Conservation (phyloP, 2,329 filamentous ascomycete species). For the Chaetothyriales sp. region DNA sequence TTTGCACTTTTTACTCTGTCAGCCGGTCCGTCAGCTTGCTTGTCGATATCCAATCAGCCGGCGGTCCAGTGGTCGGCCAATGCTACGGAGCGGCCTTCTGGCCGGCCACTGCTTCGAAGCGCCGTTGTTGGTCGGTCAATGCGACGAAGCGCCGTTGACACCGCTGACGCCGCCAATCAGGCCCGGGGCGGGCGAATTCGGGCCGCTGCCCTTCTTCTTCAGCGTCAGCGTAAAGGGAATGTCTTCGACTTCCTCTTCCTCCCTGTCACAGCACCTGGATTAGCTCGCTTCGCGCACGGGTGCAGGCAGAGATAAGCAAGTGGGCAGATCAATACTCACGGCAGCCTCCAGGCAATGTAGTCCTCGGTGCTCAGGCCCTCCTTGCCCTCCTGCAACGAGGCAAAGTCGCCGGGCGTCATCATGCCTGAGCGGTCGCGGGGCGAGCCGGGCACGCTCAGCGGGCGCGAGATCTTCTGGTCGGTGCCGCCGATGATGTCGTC, state of each 20-base stretch:
- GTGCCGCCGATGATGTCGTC: conserved; percentile 84
- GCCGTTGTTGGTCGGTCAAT: conserved; percentile 9
- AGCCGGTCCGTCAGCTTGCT: not conserved
- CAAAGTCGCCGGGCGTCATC: conserved; percentile 99
- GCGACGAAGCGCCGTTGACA: conserved; percentile 7
- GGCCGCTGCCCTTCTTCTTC: conserved; percentile 27
- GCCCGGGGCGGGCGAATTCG: conserved; percentile 18
- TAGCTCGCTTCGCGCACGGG: not conserved
- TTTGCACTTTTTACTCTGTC: not conserved
- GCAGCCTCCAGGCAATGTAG: conserved; percentile 94
- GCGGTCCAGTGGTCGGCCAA: not conserved
- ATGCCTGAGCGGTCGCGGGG: conserved; percentile 82
- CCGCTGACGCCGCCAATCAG: conserved; percentile 10
- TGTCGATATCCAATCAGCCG: too few species aligned
- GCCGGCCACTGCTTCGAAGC: too few species aligned
- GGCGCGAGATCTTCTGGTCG: conserved; percentile 88
- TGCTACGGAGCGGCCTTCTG: too few species aligned
- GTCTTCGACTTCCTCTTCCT: conserved; percentile 82
- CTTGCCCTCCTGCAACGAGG: conserved; percentile 82
- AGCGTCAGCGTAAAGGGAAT: conserved; percentile 59
- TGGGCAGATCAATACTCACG: conserved; percentile 50
- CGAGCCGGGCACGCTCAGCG: conserved; percentile 85
- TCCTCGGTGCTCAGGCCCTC: conserved; percentile 93
- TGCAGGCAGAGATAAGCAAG: too few species aligned
- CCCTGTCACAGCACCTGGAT: conserved; percentile 37